A percentile compares a stretch with the other conserved stretches of the same genome.
phyloP scores from a whole-genome alignment of 1,139 yeast species.

The Debaryomyces sp. region DNA sequence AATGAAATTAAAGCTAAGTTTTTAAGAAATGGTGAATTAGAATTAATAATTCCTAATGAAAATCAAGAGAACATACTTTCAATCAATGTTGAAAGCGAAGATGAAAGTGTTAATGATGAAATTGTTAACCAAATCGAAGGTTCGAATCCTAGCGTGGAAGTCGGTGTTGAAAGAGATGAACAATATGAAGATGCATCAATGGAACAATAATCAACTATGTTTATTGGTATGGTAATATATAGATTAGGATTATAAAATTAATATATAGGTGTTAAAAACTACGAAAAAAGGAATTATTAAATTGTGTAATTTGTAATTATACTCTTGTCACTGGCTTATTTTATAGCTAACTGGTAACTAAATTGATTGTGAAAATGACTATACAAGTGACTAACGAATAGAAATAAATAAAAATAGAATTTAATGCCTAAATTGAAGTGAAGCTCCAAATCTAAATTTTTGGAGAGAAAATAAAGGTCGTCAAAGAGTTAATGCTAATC shows the following conservation, averaged over 20 bases:
- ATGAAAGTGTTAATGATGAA: slow-evolving; percentile 24
- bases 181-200: slow-evolving; percentile 18
- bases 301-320: neutral
- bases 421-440: neutral
- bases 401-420: neutral
- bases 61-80: slow-evolving; percentile 27
- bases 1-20: slow-evolving; percentile 44
- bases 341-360: neutral
- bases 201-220: slow-evolving; percentile 11
- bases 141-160: neutral
- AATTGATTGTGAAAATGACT: neutral
- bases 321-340: neutral
- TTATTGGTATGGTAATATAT: neutral
- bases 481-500: neutral
- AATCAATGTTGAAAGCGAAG: slow-evolving; percentile 26
- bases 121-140: slow-evolving; percentile 13
- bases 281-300: neutral
- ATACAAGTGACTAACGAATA: too few species aligned
- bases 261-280: neutral
- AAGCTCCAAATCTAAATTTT: neutral
- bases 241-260: neutral
- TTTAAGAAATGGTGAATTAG: slow-evolving; percentile 44
- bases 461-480: neutral
- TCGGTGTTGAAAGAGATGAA: slow-evolving; percentile 12
- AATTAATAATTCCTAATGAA: slow-evolving; percentile 46